A percentile compares a stretch with the other conserved stretches of the same genome.
Conservation (phyloP, 768 basidiomycete genomes). For the Cystobasidium onofrii region DNA sequence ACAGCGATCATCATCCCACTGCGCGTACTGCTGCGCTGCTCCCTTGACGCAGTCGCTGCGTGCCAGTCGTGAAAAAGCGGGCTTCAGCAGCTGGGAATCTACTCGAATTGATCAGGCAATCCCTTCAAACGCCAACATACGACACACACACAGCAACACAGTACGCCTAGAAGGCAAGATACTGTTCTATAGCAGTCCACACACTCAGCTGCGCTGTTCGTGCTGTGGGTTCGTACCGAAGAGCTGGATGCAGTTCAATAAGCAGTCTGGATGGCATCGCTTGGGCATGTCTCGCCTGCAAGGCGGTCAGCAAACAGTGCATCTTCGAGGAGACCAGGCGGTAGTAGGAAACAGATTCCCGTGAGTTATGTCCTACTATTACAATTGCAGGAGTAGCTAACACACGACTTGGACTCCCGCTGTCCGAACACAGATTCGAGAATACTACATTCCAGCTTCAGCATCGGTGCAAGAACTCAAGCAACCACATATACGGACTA, state of each 20-base stretch:
- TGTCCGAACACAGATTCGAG: background rate
- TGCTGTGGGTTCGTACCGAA: background rate
- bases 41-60: background rate
- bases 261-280: background rate
- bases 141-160: background rate
- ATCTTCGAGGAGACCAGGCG: background rate
- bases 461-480: slow-evolving; percentile 2
- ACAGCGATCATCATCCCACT: background rate
- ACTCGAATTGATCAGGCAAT: background rate
- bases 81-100: background rate
- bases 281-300: background rate
- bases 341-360: background rate
- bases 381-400: background rate
- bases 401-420: no score
- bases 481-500: background rate
- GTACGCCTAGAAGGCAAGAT: background rate
- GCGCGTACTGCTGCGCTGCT: background rate
- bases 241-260: background rate
- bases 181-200: background rate
- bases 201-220: background rate
- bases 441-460: slow-evolving; percentile 13
- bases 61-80: background rate
- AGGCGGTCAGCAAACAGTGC: background rate
- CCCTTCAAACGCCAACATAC: background rate
- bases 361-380: background rate